Evolutionary conservation across 352 stramenopile genomes (phyloP).

Genomic region (Globisporangium spinosum): DNA sequence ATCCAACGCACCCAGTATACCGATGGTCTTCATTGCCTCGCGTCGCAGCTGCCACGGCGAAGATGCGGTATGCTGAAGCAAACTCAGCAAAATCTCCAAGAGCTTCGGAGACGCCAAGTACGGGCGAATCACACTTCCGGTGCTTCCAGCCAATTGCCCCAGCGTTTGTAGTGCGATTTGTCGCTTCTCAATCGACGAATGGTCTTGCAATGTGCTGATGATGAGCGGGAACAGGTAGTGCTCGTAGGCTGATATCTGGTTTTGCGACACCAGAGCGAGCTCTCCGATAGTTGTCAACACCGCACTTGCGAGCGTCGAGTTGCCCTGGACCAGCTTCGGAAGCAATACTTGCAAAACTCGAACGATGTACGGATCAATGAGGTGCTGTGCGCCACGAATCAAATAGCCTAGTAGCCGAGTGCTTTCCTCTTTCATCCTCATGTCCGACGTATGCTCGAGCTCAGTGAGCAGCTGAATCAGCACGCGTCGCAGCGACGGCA

Average conservation of each 20-base stretch:
- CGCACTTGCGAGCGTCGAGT: constrained; percentile 77
- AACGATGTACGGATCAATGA: constrained; percentile 84
- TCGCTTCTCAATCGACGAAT: constrained; percentile 94
- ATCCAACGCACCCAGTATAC: constrained; percentile 94
- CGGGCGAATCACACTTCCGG: constrained; percentile 90
- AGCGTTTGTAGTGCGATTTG: constrained; percentile 95
- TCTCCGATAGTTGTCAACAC: constrained; percentile 87
- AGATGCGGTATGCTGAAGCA: constrained; percentile 90
- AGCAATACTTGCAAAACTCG: constrained; percentile 68
- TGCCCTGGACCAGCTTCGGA: constrained; percentile 84
- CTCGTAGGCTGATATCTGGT: constrained; percentile 91
- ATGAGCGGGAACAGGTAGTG: constrained; percentile 95
- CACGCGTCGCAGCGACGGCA: constrained; percentile 92
- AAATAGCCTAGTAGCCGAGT: constrained; percentile 82
- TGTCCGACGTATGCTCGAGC: constrained; percentile 90
- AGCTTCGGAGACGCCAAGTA: constrained; percentile 96
- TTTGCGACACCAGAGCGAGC: constrained; percentile 88
- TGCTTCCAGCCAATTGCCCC: constrained; percentile 92
- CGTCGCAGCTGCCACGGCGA: constrained; percentile 90
- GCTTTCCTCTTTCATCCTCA: constrained; percentile 85
- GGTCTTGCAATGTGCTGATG: constrained; percentile 94
- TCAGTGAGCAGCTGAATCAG: constrained; percentile 95
- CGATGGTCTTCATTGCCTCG: constrained; percentile 96
- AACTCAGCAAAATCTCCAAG: constrained; percentile 91
- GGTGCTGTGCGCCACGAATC: constrained; percentile 80